Percentiles rank a stretch among this genome's conserved stretches.
These are phyloP conservation scores for Populus tomentosa DNA, from an alignment of 441 rosid species.

Conservation along the genomic window DNA sequence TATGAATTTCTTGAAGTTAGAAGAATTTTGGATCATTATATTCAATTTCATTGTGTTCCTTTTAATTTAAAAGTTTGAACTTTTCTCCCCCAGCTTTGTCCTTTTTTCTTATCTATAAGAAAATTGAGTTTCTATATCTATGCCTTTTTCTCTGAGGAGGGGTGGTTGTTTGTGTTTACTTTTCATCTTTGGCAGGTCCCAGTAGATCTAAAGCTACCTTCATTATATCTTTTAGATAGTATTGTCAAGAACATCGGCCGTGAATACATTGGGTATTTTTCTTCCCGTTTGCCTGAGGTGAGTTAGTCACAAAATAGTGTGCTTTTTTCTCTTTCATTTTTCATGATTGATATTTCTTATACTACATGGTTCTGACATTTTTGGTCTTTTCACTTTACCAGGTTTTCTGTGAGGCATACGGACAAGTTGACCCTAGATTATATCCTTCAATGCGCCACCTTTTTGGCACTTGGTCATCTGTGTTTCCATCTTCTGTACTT, in stretches of 20 bases:
- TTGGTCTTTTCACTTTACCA: slow-evolving; percentile 18
- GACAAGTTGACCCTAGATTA: slow-evolving; percentile 63
- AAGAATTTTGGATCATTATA: background rate
- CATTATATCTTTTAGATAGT: slow-evolving; percentile 88
- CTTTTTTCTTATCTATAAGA: background rate
- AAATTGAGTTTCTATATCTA: background rate
- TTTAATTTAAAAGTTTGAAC: background rate
- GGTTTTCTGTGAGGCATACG: slow-evolving; percentile 85
- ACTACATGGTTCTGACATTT: background rate
- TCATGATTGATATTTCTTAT: background rate
- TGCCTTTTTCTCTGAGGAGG: background rate
- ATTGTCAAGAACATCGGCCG: slow-evolving; percentile 86
- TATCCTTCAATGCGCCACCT: slow-evolving; percentile 87
- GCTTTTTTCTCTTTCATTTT: background rate
- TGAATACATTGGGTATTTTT: slow-evolving; percentile 70
- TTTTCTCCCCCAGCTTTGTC: too few relatives aligned
- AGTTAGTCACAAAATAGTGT: slow-evolving; percentile 20
- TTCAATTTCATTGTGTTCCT: background rate
- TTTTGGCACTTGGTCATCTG: slow-evolving; percentile 91
- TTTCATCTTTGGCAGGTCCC: slow-evolving; percentile 54
- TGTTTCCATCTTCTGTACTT: slow-evolving; percentile 68
- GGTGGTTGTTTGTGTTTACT: background rate
- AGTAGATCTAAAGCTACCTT: slow-evolving; percentile 82
- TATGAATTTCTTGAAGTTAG: background rate
- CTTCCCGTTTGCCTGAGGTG: slow-evolving; percentile 90